phyloP scores from a whole-genome alignment of 306 rosid genomes.

The Lablab purpureus region DNA sequence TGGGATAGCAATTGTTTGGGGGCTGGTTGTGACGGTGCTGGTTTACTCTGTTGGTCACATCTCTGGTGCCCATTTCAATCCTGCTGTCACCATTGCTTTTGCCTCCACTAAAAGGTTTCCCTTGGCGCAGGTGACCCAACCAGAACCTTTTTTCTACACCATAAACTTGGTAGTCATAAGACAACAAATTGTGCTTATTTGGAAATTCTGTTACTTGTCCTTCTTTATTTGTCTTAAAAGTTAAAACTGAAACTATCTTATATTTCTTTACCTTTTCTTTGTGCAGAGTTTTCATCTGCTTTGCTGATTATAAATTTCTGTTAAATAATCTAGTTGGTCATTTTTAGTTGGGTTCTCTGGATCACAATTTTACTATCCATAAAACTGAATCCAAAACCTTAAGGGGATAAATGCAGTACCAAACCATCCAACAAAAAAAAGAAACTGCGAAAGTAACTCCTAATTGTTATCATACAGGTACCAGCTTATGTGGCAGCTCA shows the following conservation, averaged over 20 bases:
- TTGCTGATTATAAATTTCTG: no score
- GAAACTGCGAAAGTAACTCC: not conserved
- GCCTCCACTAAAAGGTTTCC: conserved; percentile 73
- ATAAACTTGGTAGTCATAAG: no score
- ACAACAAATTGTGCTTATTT: not conserved
- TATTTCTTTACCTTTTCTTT: no score
- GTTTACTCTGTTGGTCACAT: conserved; percentile 83
- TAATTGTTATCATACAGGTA: conserved; percentile 52
- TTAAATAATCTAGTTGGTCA: no score
- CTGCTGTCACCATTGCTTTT: conserved; percentile 90
- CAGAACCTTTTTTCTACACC: not conserved
- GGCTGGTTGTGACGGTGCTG: conserved; percentile 67
- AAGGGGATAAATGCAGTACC: no score
- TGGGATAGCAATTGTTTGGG: conserved; percentile 79
- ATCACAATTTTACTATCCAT: no score
- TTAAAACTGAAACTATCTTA: no score
- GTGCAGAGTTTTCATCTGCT: no score
- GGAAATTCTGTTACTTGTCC: not conserved
- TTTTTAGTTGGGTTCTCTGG: no score
- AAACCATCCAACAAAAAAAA: not conserved
- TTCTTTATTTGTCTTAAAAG: not conserved
- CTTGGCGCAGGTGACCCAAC: conserved; percentile 58
- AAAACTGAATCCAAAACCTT: no score
- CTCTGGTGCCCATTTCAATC: conserved; percentile 92
- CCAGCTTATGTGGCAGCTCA: conserved; percentile 73